Evolutionary conservation across 257 asterid genomes (phyloP).

Genomic region (Primulina tabacum): DNA sequence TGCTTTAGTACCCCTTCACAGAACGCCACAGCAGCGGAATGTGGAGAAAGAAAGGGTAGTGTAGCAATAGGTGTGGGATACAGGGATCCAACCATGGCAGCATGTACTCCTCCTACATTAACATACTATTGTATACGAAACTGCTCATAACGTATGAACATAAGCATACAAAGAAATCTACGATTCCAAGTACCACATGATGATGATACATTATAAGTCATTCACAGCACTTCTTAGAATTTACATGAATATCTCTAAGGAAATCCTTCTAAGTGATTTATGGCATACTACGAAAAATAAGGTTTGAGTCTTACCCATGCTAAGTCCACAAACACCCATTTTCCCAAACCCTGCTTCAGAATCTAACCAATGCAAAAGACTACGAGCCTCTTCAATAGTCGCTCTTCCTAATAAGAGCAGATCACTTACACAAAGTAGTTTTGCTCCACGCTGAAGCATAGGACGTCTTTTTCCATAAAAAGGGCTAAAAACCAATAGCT

Average conservation of each 20-base stretch:
- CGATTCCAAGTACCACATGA: slow-evolving; percentile 6
- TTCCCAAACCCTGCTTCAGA: slow-evolving; percentile 83
- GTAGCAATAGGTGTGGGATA: slow-evolving; percentile 92
- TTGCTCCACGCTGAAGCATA: slow-evolving; percentile 78
- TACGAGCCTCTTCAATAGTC: slow-evolving; percentile 90
- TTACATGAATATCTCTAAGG: not conserved
- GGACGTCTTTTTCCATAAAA: slow-evolving; percentile 96
- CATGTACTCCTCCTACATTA: slow-evolving; percentile 92
- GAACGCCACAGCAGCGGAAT: slow-evolving; percentile 94
- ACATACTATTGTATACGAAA: not conserved
- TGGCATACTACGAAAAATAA: not conserved
- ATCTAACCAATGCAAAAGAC: slow-evolving; percentile 90
- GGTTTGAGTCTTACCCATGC: slow-evolving; percentile 75
- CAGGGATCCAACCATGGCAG: slow-evolving; percentile 97
- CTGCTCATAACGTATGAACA: not conserved
- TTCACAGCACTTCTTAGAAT: not conserved
- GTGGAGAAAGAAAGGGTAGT: slow-evolving; percentile 94
- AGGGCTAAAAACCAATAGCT: slow-evolving; percentile 55
- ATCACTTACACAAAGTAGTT: slow-evolving; percentile 94
- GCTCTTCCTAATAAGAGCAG: slow-evolving; percentile 84
- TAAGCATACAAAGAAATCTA: slow-evolving; percentile 14
- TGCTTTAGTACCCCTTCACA: slow-evolving; percentile 88
- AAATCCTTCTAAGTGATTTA: slow-evolving; percentile 1
- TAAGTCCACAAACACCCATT: slow-evolving; percentile 93
- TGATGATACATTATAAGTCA: not conserved